phyloP scores from a whole-genome alignment of 2,329 filamentous ascomycete genomes.

The Juglanconis oblonga region DNA sequence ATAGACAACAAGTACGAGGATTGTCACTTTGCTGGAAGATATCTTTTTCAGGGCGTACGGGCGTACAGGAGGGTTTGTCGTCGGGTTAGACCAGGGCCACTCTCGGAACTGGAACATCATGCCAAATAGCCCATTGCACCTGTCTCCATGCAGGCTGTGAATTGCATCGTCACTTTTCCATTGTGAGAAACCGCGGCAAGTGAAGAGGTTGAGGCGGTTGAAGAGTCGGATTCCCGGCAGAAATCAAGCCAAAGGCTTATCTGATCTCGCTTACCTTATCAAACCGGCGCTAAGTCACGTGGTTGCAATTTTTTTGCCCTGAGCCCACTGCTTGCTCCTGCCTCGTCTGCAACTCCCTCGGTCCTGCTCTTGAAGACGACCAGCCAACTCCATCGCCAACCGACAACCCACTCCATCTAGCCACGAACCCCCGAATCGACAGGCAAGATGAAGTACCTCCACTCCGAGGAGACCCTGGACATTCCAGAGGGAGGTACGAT shows the following conservation, averaged over 20 bases:
- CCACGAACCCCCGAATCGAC: slow-evolving; percentile 38
- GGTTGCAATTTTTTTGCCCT: not conserved
- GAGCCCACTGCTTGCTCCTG: slow-evolving; percentile 4
- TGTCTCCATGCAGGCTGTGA: too few relatives aligned
- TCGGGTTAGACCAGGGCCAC: too few relatives aligned
- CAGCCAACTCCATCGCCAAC: slow-evolving; percentile 10
- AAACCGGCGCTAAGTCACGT: not conserved
- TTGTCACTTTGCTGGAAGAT: too few relatives aligned
- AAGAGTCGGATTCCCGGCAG: too few relatives aligned
- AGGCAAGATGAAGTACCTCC: slow-evolving; percentile 99
- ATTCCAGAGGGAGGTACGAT: slow-evolving; percentile 93
- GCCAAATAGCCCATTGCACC: too few relatives aligned
- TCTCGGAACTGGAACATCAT: too few relatives aligned
- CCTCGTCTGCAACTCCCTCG: not conserved
- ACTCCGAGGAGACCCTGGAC: slow-evolving; percentile 91
- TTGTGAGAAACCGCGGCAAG: too few relatives aligned
- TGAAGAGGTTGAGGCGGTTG: too few relatives aligned
- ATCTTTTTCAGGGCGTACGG: too few relatives aligned
- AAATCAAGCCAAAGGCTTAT: not conserved
- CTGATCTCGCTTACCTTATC: not conserved
- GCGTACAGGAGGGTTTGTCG: too few relatives aligned
- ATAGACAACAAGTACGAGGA: too few relatives aligned
- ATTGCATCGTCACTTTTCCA: too few relatives aligned
- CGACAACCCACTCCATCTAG: slow-evolving; percentile 32
- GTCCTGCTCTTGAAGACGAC: not conserved